These are phyloP conservation scores for Diplocarpon mali DNA, from an alignment of 2,329 filamentous ascomycete genomes.

Conservation along the genomic window DNA sequence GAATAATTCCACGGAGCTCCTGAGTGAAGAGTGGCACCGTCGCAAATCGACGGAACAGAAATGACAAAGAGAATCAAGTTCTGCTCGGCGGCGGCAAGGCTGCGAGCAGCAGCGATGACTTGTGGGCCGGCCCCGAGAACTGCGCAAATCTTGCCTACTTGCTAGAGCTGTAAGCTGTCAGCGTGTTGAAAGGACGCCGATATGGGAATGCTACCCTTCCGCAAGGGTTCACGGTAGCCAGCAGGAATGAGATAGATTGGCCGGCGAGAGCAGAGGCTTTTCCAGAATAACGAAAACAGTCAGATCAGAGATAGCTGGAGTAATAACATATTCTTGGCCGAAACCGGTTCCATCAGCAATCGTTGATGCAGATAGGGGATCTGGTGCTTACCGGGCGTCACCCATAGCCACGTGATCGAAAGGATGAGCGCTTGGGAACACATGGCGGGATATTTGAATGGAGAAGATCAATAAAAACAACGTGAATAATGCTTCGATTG, in stretches of 20 bases:
- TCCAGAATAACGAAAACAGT: constrained; percentile 35
- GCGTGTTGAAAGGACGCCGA: not conserved
- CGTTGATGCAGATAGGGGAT: not conserved
- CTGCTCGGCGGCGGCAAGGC: constrained; percentile 56
- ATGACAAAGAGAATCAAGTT: constrained; percentile 61
- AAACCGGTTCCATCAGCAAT: constrained; percentile 33
- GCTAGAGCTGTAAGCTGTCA: constrained; percentile 32
- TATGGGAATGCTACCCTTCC: constrained; percentile 34
- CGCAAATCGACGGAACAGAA: constrained; percentile 50
- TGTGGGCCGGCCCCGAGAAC: constrained; percentile 46
- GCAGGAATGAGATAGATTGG: constrained; percentile 46
- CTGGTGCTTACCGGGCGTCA: constrained; percentile 22
- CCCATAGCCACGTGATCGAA: constrained; percentile 13
- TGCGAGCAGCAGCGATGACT: constrained; percentile 50
- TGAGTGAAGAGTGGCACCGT: constrained; percentile 49
- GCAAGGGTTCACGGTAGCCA: constrained; percentile 55
- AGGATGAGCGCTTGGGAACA: constrained; percentile 18
- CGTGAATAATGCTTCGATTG: not conserved
- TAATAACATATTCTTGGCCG: constrained; percentile 49
- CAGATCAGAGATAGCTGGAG: constrained; percentile 42
- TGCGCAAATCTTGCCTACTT: constrained; percentile 52
- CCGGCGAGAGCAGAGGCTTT: constrained; percentile 41
- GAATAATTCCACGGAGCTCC: constrained; percentile 53
- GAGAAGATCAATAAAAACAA: not conserved
- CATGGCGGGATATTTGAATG: constrained; percentile 13